Evolutionary conservation across 208 protist species (phyloP).

Genomic region (Naegleria lovaniensis): DNA sequence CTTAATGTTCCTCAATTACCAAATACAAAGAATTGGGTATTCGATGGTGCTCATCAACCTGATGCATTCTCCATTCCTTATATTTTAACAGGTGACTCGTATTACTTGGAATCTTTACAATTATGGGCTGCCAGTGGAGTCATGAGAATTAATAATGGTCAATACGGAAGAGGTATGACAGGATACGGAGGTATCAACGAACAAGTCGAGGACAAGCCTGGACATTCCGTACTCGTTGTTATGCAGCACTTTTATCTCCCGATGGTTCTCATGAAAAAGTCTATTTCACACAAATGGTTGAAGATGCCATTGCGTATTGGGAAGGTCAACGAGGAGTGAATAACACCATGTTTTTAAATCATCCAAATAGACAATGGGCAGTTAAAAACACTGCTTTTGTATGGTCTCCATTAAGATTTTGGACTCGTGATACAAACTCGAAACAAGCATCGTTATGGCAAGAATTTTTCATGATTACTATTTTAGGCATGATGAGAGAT

Average conservation of each 20-base stretch:
- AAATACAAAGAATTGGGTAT: not conserved
- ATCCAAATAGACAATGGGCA: not conserved
- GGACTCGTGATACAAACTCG: not conserved
- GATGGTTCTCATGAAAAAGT: not conserved
- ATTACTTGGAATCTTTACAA: not conserved
- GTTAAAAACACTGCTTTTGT: not conserved
- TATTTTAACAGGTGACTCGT: not conserved
- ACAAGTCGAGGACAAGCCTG: not conserved
- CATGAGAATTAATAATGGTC: not conserved
- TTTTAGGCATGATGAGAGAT: not conserved
- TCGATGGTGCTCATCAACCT: not conserved
- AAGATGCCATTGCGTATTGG: constrained; percentile 1
- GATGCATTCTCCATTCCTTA: not conserved
- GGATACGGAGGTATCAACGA: not conserved
- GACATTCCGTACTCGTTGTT: not conserved
- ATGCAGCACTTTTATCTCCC: not conserved
- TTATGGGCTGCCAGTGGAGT: not conserved
- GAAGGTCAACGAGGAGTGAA: not conserved
- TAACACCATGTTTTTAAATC: not conserved
- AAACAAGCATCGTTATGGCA: not conserved
- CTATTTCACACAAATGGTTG: not conserved
- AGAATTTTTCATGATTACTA: not conserved
- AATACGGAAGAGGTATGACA: not conserved
- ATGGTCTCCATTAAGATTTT: not conserved
- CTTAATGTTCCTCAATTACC: not conserved